Percentiles rank a stretch among this genome's conserved stretches.
Evolutionary conservation across 2,329 filamentous ascomycete species (phyloP).

Genomic region (Neonectria coccinea): DNA sequence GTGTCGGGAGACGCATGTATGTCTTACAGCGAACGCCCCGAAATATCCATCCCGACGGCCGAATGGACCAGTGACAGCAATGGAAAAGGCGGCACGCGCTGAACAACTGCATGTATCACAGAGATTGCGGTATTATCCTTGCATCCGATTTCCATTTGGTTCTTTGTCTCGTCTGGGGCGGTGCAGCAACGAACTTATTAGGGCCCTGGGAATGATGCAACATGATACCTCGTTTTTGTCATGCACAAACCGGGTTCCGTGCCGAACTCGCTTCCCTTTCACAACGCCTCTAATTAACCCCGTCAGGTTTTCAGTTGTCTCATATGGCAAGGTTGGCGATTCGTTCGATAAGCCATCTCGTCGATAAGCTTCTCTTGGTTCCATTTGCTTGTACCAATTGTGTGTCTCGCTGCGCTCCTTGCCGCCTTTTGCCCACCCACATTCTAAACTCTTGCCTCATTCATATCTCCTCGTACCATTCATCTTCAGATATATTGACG

Average conservation of each 20-base stretch:
- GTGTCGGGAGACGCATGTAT: neutral
- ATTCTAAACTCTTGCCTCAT: too few relatives aligned
- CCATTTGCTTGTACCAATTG: neutral
- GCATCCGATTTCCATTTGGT: neutral
- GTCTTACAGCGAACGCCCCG: neutral
- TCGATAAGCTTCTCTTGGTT: neutral
- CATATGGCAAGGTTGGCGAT: neutral
- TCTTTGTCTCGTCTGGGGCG: neutral
- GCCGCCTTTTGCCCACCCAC: too few relatives aligned
- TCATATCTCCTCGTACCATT: too few relatives aligned
- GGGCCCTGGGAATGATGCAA: constrained; percentile 6
- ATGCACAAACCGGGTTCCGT: constrained; percentile 4
- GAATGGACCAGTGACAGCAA: neutral
- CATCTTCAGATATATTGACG: neutral
- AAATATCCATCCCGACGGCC: neutral
- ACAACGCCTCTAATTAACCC: neutral
- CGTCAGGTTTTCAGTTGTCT: neutral
- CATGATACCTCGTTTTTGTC: neutral
- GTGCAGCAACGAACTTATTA: too few relatives aligned
- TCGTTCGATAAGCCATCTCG: neutral
- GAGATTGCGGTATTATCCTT: neutral
- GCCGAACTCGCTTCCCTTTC: neutral
- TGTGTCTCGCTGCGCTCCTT: neutral
- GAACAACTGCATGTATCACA: neutral
- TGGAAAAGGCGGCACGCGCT: neutral